A percentile compares a stretch with the other conserved stretches of the same genome.
phyloP scores from a whole-genome alignment of 768 basidiomycete species.

The Agaricus bisporus region DNA sequence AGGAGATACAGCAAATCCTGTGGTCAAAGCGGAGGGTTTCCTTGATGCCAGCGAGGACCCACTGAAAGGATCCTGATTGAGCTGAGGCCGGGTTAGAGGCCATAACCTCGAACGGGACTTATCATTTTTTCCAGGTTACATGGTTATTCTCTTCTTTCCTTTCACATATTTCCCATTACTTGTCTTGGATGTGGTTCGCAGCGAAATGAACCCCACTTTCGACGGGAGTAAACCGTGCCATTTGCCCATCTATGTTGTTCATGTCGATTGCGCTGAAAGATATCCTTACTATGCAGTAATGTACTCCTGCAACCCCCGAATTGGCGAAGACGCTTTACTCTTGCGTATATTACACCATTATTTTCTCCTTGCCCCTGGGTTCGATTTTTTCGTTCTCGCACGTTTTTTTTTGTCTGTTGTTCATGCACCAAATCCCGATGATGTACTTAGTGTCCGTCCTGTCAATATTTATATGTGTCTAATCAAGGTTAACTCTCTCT shows the following conservation, averaged over 20 bases:
- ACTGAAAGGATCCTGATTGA: slow-evolving; percentile 23
- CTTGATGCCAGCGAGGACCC: slow-evolving; percentile 63
- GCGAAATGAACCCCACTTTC: neutral
- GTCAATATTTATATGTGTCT: slow-evolving; percentile 18
- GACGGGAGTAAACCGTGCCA: slow-evolving; percentile 6
- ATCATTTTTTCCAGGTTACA: neutral
- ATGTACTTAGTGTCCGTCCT: neutral
- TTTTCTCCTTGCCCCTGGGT: slow-evolving; percentile 6
- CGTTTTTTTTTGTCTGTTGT: slow-evolving; percentile 7
- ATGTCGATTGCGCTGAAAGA: slow-evolving; percentile 19
- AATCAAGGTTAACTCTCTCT: slow-evolving; percentile 66
- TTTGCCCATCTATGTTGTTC: slow-evolving; percentile 20
- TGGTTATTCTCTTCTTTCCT: neutral
- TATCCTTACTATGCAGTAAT: slow-evolving; percentile 24
- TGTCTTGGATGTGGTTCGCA: slow-evolving; percentile 11
- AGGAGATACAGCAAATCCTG: slow-evolving; percentile 49
- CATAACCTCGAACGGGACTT: neutral
- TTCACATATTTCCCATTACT: slow-evolving; percentile 15
- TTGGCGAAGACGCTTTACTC: slow-evolving; percentile 7
- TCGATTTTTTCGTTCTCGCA: slow-evolving; percentile 3
- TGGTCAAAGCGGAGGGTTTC: slow-evolving; percentile 57
- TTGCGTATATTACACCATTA: slow-evolving; percentile 8
- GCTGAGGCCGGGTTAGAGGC: slow-evolving; percentile 10
- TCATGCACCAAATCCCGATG: slow-evolving; percentile 10
- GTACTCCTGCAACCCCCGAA: slow-evolving; percentile 12